A percentile compares a stretch with the other conserved stretches of the same genome.
These are phyloP conservation scores for Phylloporus sp. DNA, from an alignment of 768 basidiomycete species.

Conservation along the genomic window DNA sequence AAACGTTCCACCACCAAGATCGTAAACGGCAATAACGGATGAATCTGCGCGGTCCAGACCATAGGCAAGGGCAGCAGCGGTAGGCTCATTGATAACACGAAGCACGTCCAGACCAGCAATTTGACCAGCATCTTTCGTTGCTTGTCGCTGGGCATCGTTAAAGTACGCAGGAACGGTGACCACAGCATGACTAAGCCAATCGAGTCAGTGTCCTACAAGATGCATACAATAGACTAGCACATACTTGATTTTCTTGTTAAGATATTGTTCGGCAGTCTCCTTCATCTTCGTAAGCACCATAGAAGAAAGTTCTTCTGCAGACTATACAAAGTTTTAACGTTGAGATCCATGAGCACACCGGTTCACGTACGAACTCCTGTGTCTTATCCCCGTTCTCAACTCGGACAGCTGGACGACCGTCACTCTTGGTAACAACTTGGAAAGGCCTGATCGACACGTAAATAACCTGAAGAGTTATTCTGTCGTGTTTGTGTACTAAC, in stretches of 20 bases:
- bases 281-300: conserved; percentile 92
- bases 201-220: not conserved
- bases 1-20: conserved; percentile 97
- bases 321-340: conserved; percentile 42
- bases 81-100: conserved; percentile 98
- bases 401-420: conserved; percentile 76
- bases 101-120: conserved; percentile 97
- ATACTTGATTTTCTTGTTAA: conserved; percentile 93
- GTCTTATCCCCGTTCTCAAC: conserved; percentile 85
- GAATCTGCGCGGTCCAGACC: conserved; percentile 82
- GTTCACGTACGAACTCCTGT: conserved; percentile 66
- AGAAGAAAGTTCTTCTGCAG: conserved; percentile 80
- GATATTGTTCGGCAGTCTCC: conserved; percentile 89
- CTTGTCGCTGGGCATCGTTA: conserved; percentile 99
- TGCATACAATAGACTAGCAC: conserved; percentile 24
- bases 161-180: conserved; percentile 98
- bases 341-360: not conserved
- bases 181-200: conserved; percentile 64
- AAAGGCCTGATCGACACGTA: conserved; percentile 59
- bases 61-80: conserved; percentile 96
- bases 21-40: conserved; percentile 95
- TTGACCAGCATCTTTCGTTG: conserved; percentile 96
- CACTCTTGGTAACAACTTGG: conserved; percentile 65
- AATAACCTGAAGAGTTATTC: not conserved
- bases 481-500: conserved; percentile 37